phyloP scores from a whole-genome alignment of 2,329 filamentous ascomycete genomes.

The Exophiala dermatitidis region DNA sequence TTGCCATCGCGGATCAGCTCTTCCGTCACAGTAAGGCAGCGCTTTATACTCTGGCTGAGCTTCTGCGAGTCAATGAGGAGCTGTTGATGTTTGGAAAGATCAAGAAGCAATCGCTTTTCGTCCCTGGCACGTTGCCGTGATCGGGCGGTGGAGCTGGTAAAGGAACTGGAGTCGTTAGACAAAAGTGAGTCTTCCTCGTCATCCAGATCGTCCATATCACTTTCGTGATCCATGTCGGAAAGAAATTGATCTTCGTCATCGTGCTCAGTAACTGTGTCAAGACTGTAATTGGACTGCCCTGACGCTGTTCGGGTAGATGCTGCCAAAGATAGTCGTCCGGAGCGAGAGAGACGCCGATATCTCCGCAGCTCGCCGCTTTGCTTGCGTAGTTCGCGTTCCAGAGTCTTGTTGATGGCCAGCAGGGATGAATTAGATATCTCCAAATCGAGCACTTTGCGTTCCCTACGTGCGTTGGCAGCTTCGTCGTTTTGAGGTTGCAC shows the following conservation, averaged over 20 bases:
- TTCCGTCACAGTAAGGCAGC: constrained; percentile 84
- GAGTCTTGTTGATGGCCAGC: constrained; percentile 84
- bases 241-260: constrained; percentile 33
- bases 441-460: constrained; percentile 90
- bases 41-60: constrained; percentile 88
- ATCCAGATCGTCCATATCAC: constrained; percentile 22
- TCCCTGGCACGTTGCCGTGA: constrained; percentile 60
- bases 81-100: constrained; percentile 82
- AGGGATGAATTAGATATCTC: constrained; percentile 96
- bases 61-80: constrained; percentile 84
- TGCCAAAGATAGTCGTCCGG: constrained; percentile 62
- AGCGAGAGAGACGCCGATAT: constrained; percentile 75
- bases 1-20: constrained; percentile 81
- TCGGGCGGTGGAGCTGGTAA: constrained; percentile 34
- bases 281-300: constrained; percentile 39
- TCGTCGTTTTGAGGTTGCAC: constrained; percentile 48
- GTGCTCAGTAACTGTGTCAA: constrained; percentile 42
- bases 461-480: constrained; percentile 78
- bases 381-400: constrained; percentile 85
- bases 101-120: constrained; percentile 73
- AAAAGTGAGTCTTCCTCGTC: constrained; percentile 33
- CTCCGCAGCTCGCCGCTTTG: constrained; percentile 82
- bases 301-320: constrained; percentile 33
- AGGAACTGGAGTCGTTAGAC: constrained; percentile 28
- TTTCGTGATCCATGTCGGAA: constrained; percentile 32